Evolutionary conservation across 73 alveolate genomes (phyloP).

Genomic region (Symbiodinium natans): DNA sequence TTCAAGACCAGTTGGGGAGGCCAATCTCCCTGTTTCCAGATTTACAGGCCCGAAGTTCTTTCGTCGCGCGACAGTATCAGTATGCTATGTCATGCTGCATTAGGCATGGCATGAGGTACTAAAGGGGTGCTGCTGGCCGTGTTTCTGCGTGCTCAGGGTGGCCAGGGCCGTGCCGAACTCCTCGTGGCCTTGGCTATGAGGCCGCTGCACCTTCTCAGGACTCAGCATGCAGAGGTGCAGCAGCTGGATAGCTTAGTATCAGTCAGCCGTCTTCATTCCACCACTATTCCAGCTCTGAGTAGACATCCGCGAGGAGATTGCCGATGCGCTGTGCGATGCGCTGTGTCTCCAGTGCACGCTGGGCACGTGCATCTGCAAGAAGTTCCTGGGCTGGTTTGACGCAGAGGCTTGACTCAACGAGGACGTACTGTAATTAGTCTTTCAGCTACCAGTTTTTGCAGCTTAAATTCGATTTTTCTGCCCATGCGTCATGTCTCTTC

Average conservation of each 20-base stretch:
- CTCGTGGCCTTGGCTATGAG: background rate
- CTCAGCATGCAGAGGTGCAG: background rate
- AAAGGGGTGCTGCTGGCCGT: too few species aligned
- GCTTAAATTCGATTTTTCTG: background rate
- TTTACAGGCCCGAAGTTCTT: background rate
- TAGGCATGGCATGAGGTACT: too few species aligned
- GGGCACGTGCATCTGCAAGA: background rate
- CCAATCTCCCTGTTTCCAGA: background rate
- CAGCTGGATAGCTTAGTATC: too few species aligned
- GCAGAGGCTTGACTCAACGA: background rate
- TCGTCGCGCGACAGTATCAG: too few species aligned
- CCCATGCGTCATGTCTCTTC: background rate
- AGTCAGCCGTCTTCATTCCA: too few species aligned
- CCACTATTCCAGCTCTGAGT: background rate
- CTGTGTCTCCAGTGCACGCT: background rate
- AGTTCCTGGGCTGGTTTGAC: background rate
- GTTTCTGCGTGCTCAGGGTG: too few species aligned
- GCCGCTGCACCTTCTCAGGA: background rate
- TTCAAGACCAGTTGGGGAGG: background rate
- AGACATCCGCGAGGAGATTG: too few species aligned
- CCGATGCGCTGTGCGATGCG: background rate
- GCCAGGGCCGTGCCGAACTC: background rate
- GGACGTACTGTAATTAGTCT: too few species aligned
- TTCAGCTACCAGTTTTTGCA: too few species aligned
- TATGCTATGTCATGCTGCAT: too few species aligned